Base-by-base conservation (phyloP, 495 filamentous ascomycete species). In the Daldinia loculata region DNA sequence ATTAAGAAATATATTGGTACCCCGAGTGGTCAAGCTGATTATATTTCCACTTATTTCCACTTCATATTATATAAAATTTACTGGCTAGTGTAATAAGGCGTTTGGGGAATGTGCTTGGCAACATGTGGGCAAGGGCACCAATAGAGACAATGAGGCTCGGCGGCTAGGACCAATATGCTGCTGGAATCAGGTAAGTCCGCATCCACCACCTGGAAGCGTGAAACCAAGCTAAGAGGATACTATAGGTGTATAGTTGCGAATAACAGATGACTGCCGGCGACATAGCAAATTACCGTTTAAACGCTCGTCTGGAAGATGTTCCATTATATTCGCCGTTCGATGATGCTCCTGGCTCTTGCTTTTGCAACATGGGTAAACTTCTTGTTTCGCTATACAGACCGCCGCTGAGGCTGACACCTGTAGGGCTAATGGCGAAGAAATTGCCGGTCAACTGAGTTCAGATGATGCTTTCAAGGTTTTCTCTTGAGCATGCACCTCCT, bases 261-360 rank as follows among this genome's bases (percentile, higher is more conserved):
- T 41, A 41, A 17, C 38, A 41, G 38, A 12, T 4, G 38, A 41
- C 38, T n/a, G 38, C 38, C 15, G 38, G 38, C 14, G 38, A 41
- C 4, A 41, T 41, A 41, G 38, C 12, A 41, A 41, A 14, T 41
- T 41, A 41, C 4, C 17, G 38, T 14, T 41, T 41, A 41, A n/a
- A 41, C 4, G 1, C 38, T 14, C 12, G 11, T 2, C 11, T 41
- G 15, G 38, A 41, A n/a, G 11, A 12, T 2, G 17, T 41, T 15
- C 48, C 48, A 7, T 51, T 51, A 0, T 51, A 9, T 26, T 19
- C 48, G 48, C 48, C 48, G 3, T 19, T 19, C 4, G 48, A 51
- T 51, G n/a, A 51, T 51, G 48, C 48, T 8, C 48, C 24, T 51
- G 48, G 48, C 27, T 22, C 48, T 51, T 51, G 48, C 24, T 51